Base-by-base conservation (phyloP, 2,329 filamentous ascomycete genomes). In the Hypoxylon sp. region DNA sequence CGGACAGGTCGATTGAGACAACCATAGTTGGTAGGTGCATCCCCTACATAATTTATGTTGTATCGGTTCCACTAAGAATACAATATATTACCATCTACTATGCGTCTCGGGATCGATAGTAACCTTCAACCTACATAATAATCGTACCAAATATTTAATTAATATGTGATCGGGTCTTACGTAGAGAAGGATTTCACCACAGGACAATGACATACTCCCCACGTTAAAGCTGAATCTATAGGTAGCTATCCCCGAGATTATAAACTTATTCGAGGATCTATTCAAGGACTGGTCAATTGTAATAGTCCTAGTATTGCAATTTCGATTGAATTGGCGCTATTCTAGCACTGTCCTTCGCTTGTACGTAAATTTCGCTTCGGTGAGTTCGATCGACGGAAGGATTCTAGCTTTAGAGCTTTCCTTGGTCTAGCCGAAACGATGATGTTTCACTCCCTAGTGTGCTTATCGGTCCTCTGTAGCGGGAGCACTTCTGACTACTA, bases 331-430 rank as follows among this genome's bases (percentile, higher is more conserved):
- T 44, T 26, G 17, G 17, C 19, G 17, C 39, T 44, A 11, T 19
- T 17, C 17, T 17, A 19, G 39, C 39, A 19, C 39, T 10, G 19
- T 22, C 39, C 39, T 17, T 44, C 39, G 39, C 39, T 44, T 44
- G 11, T 44, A 44, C 1, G 39, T 19, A 44, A 44, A 55, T 29
- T 44, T 19, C 46, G 46, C 24, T 26, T 55, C 53, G 37, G 53
- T 17, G n/a, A 54, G 35, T 54, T 26, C 13, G 14, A 22, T 19
- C 31, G 11, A 8, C 39, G 22, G 17, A 42, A 17, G 29, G 39
- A 26, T 46, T 5, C 53, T 46, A 33, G 39, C 24, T 24, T 17
- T 13, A 10, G 52, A n/a, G 14, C 19, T 5, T 37, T 52, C 39
- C 39, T 52, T 10, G 35, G 35, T 29, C 26, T 42, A 54, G 35